Evolutionary conservation across 2,329 filamentous ascomycete species (phyloP).

Genomic region (Fusarium setosum): DNA sequence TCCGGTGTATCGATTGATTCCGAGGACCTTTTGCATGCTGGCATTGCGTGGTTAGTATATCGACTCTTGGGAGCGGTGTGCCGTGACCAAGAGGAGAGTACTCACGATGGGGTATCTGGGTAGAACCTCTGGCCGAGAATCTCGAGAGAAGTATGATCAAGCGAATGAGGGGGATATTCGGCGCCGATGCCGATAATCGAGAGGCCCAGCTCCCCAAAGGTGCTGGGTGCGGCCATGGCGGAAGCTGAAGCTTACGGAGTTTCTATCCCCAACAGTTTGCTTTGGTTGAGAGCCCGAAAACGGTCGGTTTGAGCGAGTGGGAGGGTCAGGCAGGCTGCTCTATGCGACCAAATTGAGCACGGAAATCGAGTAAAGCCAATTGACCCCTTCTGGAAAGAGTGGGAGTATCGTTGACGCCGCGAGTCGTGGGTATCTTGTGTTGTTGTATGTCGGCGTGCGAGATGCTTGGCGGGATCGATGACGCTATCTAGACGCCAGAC

Average conservation of each 20-base stretch:
- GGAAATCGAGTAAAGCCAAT: constrained; percentile 5
- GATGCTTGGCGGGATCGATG: constrained; percentile 29
- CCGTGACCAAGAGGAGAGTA: constrained; percentile 24
- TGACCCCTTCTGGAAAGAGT: not conserved
- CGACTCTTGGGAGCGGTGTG: not conserved
- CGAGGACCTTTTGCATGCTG: constrained; percentile 72
- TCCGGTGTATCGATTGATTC: constrained; percentile 73
- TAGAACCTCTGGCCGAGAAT: constrained; percentile 67
- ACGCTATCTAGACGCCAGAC: constrained; percentile 34
- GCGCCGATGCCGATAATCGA: constrained; percentile 69
- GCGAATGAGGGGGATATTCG: constrained; percentile 68
- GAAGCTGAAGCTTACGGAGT: constrained; percentile 13
- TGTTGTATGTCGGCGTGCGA: constrained; percentile 13
- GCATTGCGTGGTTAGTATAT: not conserved
- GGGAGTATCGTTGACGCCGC: constrained; percentile 23
- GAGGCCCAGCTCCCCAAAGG: constrained; percentile 65
- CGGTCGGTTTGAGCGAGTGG: not conserved
- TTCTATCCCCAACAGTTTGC: constrained; percentile 32
- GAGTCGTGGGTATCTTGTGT: constrained; percentile 12
- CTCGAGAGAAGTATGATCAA: constrained; percentile 63
- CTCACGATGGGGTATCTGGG: constrained; percentile 69
- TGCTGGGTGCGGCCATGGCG: constrained; percentile 55
- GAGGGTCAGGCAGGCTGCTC: not conserved
- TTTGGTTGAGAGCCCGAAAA: constrained; percentile 13
- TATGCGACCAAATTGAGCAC: not conserved